These are phyloP conservation scores for Hyaloscypha finlandica DNA, from an alignment of 495 filamentous ascomycete species.

Conservation along the genomic window DNA sequence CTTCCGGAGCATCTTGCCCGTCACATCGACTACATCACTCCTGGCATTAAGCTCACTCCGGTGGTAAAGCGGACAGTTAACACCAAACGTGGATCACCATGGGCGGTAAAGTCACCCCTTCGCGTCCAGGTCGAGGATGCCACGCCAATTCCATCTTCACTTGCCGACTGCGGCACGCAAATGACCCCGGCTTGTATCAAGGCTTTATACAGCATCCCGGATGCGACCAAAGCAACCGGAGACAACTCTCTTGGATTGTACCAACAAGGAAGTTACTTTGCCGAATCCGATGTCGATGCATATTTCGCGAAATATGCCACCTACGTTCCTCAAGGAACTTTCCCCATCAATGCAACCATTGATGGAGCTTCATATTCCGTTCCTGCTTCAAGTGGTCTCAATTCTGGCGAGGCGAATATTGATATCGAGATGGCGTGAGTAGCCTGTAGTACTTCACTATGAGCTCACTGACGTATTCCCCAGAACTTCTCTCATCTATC, in stretches of 20 bases:
- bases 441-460: not conserved
- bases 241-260: slow-evolving; percentile 34
- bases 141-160: slow-evolving; percentile 6
- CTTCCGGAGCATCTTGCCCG: slow-evolving; percentile 12
- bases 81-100: slow-evolving; percentile 9
- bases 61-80: slow-evolving; percentile 17
- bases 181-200: slow-evolving; percentile 35
- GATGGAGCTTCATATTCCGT: slow-evolving; percentile 18
- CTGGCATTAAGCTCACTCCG: slow-evolving; percentile 21
- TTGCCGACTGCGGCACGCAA: slow-evolving; percentile 26
- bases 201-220: slow-evolving; percentile 32
- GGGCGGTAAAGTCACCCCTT: slow-evolving; percentile 9
- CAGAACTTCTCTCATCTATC: slow-evolving; percentile 27
- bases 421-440: slow-evolving; percentile 23
- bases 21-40: slow-evolving; percentile 23
- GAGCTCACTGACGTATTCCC: not conserved
- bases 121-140: not conserved
- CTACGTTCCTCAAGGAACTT: slow-evolving; percentile 39
- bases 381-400: slow-evolving; percentile 1
- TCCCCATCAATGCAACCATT: slow-evolving; percentile 55
- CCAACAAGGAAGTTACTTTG: slow-evolving; percentile 23
- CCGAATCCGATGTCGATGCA: slow-evolving; percentile 16
- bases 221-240: slow-evolving; percentile 19
- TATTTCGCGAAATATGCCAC: slow-evolving; percentile 31
- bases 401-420: slow-evolving; percentile 18